Evolutionary conservation across 2,329 filamentous ascomycete species (phyloP), one percentile per base, ranked within the genome.

Genomic region (Aspergillus sp.): DNA sequence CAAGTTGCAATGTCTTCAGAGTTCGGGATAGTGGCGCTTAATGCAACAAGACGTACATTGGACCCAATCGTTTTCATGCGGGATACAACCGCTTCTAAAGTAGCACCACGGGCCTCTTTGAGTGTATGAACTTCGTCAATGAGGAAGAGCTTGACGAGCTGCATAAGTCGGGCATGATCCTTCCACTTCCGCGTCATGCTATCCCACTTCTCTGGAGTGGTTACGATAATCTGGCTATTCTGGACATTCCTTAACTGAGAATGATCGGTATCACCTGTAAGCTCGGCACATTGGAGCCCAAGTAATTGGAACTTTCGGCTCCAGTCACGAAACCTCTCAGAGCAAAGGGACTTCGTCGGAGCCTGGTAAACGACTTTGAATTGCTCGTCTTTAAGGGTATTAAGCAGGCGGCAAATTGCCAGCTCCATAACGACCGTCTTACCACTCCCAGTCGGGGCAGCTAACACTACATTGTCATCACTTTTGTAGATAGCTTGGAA

Each of bases 141-240:
- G 18, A 96, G 81, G 60, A 95, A 91, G 0, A 96, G 76, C 59
- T 88, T 89, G 45, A 96, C 84, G 60, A 93, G 80, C 57, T 88
- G 83, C 73, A 96, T 85, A 17, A 96, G 76, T 62, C 82, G 89
- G 52, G 83, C 82, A 66, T 96, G 89, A 64, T 96, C 91, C 64
- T 87, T 86, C 91, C 91, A 96, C 68, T 91, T 93, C 17, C 91
- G 82, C 0, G 91, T 96, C 71, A 95, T 87, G 58, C 90, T 93
- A 69, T 96, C 91, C 91, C 91, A 96, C 68, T 96, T 96, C 73
- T 96, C 91, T 0, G 91, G 91, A 0, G 91, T 96, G 0, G 91
- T 95, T 60, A 96, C 83, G 63, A 96, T 93, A 61, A 96, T 90
- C 47, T 87, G 87, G 3, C 90, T 90, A 64, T 81, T 85, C 59